Evolutionary conservation across 2,329 filamentous ascomycete genomes (phyloP).

Genomic region (Penicillium brasilianum): DNA sequence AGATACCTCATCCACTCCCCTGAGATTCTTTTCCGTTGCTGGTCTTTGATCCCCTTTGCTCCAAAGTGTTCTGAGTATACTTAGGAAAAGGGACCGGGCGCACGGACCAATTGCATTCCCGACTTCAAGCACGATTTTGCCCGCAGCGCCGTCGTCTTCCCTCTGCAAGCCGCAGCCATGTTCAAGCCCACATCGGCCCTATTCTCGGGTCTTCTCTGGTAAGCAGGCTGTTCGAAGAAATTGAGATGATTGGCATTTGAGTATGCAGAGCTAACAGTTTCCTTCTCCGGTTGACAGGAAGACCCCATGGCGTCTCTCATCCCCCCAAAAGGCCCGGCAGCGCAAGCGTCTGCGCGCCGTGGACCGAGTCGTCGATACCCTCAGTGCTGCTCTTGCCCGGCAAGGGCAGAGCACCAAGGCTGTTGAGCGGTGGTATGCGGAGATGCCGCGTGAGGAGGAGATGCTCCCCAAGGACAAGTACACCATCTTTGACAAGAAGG

Average conservation of each 20-base stretch:
- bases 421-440: conserved; percentile 86
- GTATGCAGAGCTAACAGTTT: conserved; percentile 27
- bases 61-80: conserved; percentile 10
- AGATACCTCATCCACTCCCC: background rate
- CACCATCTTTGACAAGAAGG: conserved; percentile 95
- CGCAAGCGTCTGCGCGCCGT: conserved; percentile 81
- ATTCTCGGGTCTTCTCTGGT: conserved; percentile 83
- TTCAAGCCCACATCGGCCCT: conserved; percentile 80
- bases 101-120: conserved; percentile 32
- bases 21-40: background rate
- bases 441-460: conserved; percentile 95
- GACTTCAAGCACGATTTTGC: conserved; percentile 34
- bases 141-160: conserved; percentile 17
- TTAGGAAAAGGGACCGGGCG: conserved; percentile 9
- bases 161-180: conserved; percentile 60
- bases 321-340: conserved; percentile 87
- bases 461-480: conserved; percentile 98
- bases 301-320: conserved; percentile 93
- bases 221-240: conserved; percentile 31
- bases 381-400: conserved; percentile 78
- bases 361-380: conserved; percentile 81
- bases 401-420: conserved; percentile 72
- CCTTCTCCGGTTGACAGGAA: conserved; percentile 66
- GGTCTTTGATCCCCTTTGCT: background rate
- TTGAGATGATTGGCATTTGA: background rate